Percentiles rank a stretch among this genome's conserved stretches.
phyloP scores from a whole-genome alignment of 106 monocot species.

The Allium fistulosum region DNA sequence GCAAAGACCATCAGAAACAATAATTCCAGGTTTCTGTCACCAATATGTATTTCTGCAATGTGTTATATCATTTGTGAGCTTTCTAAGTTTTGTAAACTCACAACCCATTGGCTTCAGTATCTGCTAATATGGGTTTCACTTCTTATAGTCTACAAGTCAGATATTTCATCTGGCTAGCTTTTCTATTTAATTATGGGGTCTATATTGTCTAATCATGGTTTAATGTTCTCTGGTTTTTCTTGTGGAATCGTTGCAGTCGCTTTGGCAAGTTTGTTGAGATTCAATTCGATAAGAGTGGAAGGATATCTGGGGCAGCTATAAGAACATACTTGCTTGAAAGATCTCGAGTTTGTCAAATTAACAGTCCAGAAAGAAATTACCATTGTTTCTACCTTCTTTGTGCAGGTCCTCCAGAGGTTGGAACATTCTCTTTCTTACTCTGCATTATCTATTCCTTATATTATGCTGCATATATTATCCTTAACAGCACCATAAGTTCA shows the following conservation, averaged over 20 bases:
- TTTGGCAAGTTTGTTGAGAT: slow-evolving; percentile 77
- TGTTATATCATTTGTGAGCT: background rate
- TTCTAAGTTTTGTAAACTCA: no score
- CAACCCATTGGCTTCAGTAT: no score
- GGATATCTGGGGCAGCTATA: slow-evolving; percentile 63
- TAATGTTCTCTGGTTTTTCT: slow-evolving; percentile 1
- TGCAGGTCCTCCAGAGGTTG: slow-evolving; percentile 47
- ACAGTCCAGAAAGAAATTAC: slow-evolving; percentile 52
- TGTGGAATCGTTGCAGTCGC: slow-evolving; percentile 27
- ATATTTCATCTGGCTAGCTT: background rate
- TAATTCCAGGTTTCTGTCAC: slow-evolving; percentile 42
- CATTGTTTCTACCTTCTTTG: slow-evolving; percentile 68
- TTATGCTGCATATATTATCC: slow-evolving; percentile 3
- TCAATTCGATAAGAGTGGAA: slow-evolving; percentile 55
- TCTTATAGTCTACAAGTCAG: background rate
- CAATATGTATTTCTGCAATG: background rate
- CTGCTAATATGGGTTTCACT: background rate
- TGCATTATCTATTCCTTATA: background rate
- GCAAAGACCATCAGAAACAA: slow-evolving; percentile 62
- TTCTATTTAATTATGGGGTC: no score
- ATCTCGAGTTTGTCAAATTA: slow-evolving; percentile 60
- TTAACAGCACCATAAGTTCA: background rate
- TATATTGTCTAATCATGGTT: no score
- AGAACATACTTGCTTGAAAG: slow-evolving; percentile 61
- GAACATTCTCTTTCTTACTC: background rate